These are phyloP conservation scores for Cladophialophora yegresii DNA, from an alignment of 2,329 filamentous ascomycete genomes.

Conservation along the genomic window DNA sequence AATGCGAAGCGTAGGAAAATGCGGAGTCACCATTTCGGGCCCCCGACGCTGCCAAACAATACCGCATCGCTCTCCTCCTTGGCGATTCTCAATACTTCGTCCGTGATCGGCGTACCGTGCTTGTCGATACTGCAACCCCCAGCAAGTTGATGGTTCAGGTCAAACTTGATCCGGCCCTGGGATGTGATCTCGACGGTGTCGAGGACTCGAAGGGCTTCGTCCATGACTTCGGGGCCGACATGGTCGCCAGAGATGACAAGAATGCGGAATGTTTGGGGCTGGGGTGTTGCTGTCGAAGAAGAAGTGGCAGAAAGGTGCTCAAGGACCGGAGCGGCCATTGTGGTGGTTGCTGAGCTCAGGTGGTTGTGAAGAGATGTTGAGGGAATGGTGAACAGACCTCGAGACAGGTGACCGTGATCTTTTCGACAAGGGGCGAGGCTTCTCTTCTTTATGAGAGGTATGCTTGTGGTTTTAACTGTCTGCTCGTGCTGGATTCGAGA, in stretches of 20 bases:
- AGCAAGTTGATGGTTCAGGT: constrained; percentile 67
- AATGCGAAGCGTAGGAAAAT: constrained; percentile 41
- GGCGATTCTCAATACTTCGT: constrained; percentile 60
- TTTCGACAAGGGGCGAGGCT: background rate
- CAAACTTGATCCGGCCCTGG: constrained; percentile 59
- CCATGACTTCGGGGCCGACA: constrained; percentile 68
- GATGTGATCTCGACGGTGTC: constrained; percentile 48
- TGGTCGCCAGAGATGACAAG: constrained; percentile 69
- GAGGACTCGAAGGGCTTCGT: constrained; percentile 64
- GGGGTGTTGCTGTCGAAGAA: background rate
- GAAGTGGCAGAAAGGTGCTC: background rate
- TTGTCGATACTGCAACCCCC: constrained; percentile 67
- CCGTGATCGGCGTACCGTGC: constrained; percentile 65
- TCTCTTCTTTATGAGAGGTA: background rate
- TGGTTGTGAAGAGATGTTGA: background rate
- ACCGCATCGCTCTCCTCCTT: constrained; percentile 64
- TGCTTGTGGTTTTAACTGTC: background rate
- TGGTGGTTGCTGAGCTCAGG: background rate
- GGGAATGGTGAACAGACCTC: background rate
- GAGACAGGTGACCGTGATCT: background rate
- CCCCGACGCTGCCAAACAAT: constrained; percentile 68
- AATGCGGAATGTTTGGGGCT: constrained; percentile 44
- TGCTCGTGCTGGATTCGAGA: background rate
- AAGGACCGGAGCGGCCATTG: constrained; percentile 15
- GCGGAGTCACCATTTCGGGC: constrained; percentile 65